Percentiles rank a stretch among this genome's conserved stretches.
These are phyloP conservation scores for Neocallimastix lanati DNA, from an alignment of 192 early-diverging fungal genomes.

Conservation along the genomic window DNA sequence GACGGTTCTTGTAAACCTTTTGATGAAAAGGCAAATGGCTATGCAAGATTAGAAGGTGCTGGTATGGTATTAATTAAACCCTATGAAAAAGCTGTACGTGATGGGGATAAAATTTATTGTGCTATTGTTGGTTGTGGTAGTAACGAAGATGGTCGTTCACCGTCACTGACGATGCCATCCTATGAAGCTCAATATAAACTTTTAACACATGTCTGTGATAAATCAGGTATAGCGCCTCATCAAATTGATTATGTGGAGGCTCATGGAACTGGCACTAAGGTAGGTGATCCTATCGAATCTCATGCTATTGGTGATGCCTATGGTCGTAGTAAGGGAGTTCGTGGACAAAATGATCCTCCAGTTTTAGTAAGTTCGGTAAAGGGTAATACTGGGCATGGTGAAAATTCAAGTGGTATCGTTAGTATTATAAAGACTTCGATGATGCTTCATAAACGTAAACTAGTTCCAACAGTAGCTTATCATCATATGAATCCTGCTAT, in stretches of 20 bases:
- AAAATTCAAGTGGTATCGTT: slow-evolving; percentile 4
- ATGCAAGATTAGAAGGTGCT: slow-evolving; percentile 14
- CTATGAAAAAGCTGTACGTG: slow-evolving; percentile 7
- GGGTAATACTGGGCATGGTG: slow-evolving; percentile 3
- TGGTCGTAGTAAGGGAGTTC: background rate
- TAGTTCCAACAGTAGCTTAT: slow-evolving; percentile 9
- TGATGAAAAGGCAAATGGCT: slow-evolving; percentile 13
- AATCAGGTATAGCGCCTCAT: background rate
- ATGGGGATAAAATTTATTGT: slow-evolving; percentile 13
- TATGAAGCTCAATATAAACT: background rate
- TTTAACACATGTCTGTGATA: background rate
- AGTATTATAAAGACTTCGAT: slow-evolving; percentile 10
- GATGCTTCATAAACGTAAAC: slow-evolving; percentile 6
- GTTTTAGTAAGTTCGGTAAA: slow-evolving; percentile 2
- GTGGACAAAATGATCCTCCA: slow-evolving; percentile 1
- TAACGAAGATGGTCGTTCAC: slow-evolving; percentile 11
- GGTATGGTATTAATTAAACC: slow-evolving; percentile 11
- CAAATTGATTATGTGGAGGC: slow-evolving; percentile 1
- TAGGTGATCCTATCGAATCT: slow-evolving; percentile 3
- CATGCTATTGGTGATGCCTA: background rate
- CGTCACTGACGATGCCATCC: background rate
- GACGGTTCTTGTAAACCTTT: slow-evolving; percentile 10
- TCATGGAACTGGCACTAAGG: slow-evolving; percentile 6
- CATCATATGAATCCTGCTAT: slow-evolving; percentile 8
- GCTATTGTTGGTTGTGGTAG: slow-evolving; percentile 11